A percentile compares a stretch with the other conserved stretches of the same genome.
Conservation (phyloP, 805 yeast species). For the Candida multigemmis region DNA sequence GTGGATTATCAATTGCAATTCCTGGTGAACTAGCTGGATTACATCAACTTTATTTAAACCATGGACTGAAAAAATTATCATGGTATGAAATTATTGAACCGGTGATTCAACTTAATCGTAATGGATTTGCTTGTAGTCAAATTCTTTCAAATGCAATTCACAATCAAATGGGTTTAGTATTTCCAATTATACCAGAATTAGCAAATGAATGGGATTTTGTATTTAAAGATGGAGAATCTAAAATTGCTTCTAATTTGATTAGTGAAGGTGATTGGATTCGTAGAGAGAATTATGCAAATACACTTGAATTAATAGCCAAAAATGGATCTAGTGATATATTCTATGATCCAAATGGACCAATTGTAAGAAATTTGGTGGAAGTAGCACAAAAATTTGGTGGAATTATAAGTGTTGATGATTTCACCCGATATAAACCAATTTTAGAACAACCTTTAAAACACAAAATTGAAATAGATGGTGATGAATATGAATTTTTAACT, state of each 20-base stretch:
- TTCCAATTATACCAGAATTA: conserved; percentile 16
- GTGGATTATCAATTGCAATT: conserved; percentile 82
- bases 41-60: conserved; percentile 46
- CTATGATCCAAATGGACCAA: conserved; percentile 74
- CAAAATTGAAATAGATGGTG: conserved; percentile 8
- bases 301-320: conserved; percentile 59
- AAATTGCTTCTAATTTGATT: conserved; percentile 14
- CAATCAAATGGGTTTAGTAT: conserved; percentile 14
- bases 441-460: conserved; percentile 34
- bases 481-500: conserved; percentile 22
- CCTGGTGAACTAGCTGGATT: conserved; percentile 92
- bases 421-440: conserved; percentile 48
- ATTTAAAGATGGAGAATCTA: conserved; percentile 18
- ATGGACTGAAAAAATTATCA: conserved; percentile 60
- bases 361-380: conserved; percentile 51
- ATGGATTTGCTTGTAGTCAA: conserved; percentile 45
- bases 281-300: conserved; percentile 56
- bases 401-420: conserved; percentile 54
- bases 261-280: conserved; percentile 50
- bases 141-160: conserved; percentile 26
- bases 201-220: conserved; percentile 50
- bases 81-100: conserved; percentile 77
- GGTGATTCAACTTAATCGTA: conserved; percentile 52
- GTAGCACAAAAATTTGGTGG: conserved; percentile 56
- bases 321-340: conserved; percentile 73